phyloP scores from a whole-genome alignment of 2,329 filamentous ascomycete genomes.

The Bipolaris bicolor region DNA sequence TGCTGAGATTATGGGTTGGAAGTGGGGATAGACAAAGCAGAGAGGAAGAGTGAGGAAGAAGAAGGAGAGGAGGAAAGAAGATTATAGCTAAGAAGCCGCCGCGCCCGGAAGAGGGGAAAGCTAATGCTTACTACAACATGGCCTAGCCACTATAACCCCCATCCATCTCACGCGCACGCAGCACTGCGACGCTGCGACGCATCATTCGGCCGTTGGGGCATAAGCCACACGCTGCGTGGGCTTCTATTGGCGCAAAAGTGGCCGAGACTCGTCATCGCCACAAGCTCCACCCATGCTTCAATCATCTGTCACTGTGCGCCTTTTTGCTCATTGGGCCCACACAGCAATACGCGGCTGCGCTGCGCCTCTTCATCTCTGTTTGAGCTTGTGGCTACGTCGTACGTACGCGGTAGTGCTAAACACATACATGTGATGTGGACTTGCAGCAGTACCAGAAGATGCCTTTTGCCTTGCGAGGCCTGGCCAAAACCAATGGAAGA shows the following conservation, averaged over 20 bases:
- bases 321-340: background rate
- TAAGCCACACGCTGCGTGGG: constrained; percentile 9
- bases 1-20: background rate
- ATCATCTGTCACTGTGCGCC: background rate
- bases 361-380: background rate
- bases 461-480: background rate
- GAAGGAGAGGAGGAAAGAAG: background rate
- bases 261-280: constrained; percentile 18
- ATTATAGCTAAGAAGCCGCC: background rate
- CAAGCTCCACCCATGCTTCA: background rate
- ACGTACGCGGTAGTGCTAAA: too few species aligned
- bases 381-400: too few species aligned
- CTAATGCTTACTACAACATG: background rate
- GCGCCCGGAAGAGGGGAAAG: background rate
- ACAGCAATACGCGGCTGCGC: background rate
- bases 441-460: background rate
- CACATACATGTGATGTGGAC: background rate
- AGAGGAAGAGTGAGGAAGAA: background rate
- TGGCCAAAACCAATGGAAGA: background rate
- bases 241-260: constrained; percentile 17
- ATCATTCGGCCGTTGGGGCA: constrained; percentile 11
- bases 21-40: too few species aligned
- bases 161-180: constrained; percentile 7
- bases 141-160: background rate
- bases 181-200: background rate